These are phyloP conservation scores for Sporothrix schenckii DNA, from an alignment of 2,329 filamentous ascomycete species.

Conservation along the genomic window DNA sequence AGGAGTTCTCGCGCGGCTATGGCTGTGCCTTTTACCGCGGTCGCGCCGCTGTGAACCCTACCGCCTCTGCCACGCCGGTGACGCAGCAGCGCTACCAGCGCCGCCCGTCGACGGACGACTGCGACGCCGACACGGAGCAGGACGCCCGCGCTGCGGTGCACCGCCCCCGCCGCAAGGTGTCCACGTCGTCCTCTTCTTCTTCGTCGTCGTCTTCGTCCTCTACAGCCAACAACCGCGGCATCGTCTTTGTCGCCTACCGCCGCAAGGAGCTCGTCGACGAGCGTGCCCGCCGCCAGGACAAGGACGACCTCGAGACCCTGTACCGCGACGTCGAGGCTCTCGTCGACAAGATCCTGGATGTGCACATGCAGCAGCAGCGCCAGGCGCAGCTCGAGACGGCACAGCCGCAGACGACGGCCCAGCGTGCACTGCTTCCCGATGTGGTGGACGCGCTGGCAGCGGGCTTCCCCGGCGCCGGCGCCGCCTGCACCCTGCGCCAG, in stretches of 20 bases:
- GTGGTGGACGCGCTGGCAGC: constrained; percentile 25
- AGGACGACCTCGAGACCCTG: constrained; percentile 51
- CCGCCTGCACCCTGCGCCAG: constrained; percentile 20
- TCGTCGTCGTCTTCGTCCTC: background rate
- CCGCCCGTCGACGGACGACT: constrained; percentile 32
- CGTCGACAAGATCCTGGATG: constrained; percentile 57
- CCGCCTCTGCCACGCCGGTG: background rate
- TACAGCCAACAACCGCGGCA: constrained; percentile 52
- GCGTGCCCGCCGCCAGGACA: constrained; percentile 40
- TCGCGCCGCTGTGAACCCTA: constrained; percentile 34
- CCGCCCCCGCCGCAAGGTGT: constrained; percentile 12
- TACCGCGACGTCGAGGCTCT: constrained; percentile 56
- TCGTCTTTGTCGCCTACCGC: constrained; percentile 61
- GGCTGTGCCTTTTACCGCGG: constrained; percentile 58
- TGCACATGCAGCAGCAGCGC: constrained; percentile 43
- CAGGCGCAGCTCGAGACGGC: constrained; percentile 30
- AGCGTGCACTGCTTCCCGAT: background rate
- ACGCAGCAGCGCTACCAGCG: constrained; percentile 31
- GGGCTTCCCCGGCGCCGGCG: constrained; percentile 11
- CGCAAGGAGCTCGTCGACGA: constrained; percentile 47
- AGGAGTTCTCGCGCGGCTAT: constrained; percentile 57
- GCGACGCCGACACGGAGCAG: constrained; percentile 39
- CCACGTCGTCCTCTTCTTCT: background rate
- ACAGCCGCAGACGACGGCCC: background rate
- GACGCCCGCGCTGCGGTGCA: constrained; percentile 29